These are phyloP conservation scores for Cryptococcus amylolentus DNA, from an alignment of 1,284 basidiomycete genomes.

Conservation along the genomic window DNA sequence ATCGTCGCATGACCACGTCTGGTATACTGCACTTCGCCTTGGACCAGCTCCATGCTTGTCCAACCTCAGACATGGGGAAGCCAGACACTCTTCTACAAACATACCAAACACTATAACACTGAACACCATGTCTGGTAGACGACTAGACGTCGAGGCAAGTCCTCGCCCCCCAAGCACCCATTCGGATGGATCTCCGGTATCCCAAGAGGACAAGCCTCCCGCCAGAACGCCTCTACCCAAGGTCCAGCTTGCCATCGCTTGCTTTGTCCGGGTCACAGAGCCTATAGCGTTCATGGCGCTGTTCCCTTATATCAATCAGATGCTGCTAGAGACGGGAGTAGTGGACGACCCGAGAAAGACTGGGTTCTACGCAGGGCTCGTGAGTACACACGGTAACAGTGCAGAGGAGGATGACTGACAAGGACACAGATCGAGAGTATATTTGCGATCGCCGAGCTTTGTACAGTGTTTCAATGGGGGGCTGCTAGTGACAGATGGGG, in stretches of 20 bases:
- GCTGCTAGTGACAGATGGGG: slow-evolving; percentile 32
- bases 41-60: too few species aligned
- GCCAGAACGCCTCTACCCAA: slow-evolving; percentile 34
- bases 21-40: too few species aligned
- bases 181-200: too few species aligned
- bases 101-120: too few species aligned
- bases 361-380: slow-evolving; percentile 37
- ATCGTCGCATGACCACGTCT: too few species aligned
- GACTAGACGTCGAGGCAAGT: too few species aligned
- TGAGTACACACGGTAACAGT: slow-evolving; percentile 12
- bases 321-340: slow-evolving; percentile 34
- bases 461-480: slow-evolving; percentile 43
- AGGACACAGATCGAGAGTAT: slow-evolving; percentile 32
- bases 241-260: slow-evolving; percentile 30
- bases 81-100: too few species aligned
- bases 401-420: background rate
- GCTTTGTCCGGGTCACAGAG: slow-evolving; percentile 36
- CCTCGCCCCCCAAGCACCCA: too few species aligned
- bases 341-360: slow-evolving; percentile 31
- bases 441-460: slow-evolving; percentile 35
- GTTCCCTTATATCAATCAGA: slow-evolving; percentile 41
- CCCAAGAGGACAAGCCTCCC: background rate
- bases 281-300: slow-evolving; percentile 36
- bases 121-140: too few species aligned
- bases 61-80: too few species aligned